Conservation (phyloP, 2,329 filamentous ascomycete genomes). For the Sclerotinia nivalis region DNA sequence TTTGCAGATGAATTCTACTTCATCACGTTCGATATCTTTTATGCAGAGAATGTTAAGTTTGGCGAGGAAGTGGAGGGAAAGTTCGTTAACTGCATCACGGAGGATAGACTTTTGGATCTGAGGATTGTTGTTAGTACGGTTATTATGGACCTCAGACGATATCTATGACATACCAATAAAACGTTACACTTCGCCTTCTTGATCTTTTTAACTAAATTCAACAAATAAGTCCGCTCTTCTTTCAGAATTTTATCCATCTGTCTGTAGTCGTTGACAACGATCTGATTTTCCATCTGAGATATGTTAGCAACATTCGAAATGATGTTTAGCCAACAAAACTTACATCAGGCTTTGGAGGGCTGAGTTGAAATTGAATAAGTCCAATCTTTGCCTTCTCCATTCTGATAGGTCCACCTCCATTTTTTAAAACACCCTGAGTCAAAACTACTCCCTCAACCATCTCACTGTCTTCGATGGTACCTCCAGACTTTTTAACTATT, state of each 20-base stretch:
- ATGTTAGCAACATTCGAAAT: constrained; percentile 27
- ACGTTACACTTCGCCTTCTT: constrained; percentile 99
- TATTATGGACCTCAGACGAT: too few relatives aligned
- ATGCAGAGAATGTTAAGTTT: constrained; percentile 94
- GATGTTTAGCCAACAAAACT: constrained; percentile 38
- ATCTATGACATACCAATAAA: constrained; percentile 17
- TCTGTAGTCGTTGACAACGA: constrained; percentile 97
- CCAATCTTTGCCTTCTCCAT: constrained; percentile 98
- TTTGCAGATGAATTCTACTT: constrained; percentile 99
- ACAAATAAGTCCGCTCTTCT: constrained; percentile 94
- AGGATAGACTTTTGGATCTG: constrained; percentile 99
- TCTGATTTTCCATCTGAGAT: constrained; percentile 93
- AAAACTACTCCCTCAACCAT: constrained; percentile 93
- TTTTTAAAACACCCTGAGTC: constrained; percentile 91
- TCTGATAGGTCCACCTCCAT: constrained; percentile 81
- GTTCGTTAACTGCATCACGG: constrained; percentile 94
- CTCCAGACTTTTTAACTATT: constrained; percentile 95
- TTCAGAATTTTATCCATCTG: constrained; percentile 99
- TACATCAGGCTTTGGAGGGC: constrained; percentile 94
- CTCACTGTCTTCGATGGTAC: constrained; percentile 97
- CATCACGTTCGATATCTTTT: constrained; percentile 98
- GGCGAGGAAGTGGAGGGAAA: constrained; percentile 95
- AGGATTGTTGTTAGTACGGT: constrained; percentile 46
- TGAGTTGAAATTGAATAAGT: constrained; percentile 97
- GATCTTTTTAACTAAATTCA: constrained; percentile 99